Evolutionary conservation across 2,329 filamentous ascomycete genomes (phyloP), one percentile per base, ranked within the genome.

Genomic region (Beauveria sp.): DNA sequence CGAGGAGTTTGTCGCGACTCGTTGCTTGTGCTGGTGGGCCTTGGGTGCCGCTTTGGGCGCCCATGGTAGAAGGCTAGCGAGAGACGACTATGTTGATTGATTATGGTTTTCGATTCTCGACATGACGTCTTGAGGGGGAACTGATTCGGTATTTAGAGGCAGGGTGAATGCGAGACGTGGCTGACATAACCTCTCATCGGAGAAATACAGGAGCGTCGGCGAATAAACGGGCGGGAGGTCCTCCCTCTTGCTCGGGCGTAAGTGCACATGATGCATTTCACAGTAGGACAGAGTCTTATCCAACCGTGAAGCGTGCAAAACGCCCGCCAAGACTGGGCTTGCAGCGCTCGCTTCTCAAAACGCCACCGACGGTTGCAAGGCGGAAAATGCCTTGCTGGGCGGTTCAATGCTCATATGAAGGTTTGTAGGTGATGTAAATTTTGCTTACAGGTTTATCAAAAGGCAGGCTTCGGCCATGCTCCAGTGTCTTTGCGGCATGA

Each of bases 291-390:
- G 22, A 18, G 18, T 18, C 30, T n/a, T 18, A 34, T 10, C 8
- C 48, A 30, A 18, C 6, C 51, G 51, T 22, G n/a, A 54, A 37
- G 10, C 18, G 34, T 41, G 1, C 34, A 37, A 6, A 47, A 56
- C 24, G 54, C 54, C 54, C n/a, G 54, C 54, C 54, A 56, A 56
- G 54, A 56, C 28, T 20, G n/a, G 43, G 54, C 54, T 30, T 46
- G 34, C 44, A n/a, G n/a, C 16, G n/a, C 30, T 40, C 44, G 22
- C 26, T 37, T 14, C 48, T 10, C 9, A 12, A 26, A 22, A 46
- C 16, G 30, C 44, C 55, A 48, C 26, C 3, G 24, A n/a, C 20
- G 5, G 18, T 20, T 22, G 44, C 34, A 50, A 51, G 55, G 30
- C 55, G 14, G 20, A 51, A 26, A 41, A 50, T 26, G 55, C 46